Conservation (phyloP, 352 stramenopile genomes). For the Pythium biforme region DNA sequence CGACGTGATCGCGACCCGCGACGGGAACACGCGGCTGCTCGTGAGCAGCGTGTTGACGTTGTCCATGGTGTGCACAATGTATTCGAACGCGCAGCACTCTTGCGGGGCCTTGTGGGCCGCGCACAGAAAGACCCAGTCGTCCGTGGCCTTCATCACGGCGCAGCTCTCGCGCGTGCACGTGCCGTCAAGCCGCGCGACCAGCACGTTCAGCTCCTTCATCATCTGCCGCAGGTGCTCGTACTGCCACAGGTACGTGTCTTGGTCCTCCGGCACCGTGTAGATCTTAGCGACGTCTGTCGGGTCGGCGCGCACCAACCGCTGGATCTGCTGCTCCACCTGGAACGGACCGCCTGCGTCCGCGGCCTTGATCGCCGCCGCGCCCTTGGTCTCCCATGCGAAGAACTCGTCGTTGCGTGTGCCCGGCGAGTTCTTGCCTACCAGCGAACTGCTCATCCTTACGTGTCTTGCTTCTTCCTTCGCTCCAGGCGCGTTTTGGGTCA, state of each 20-base stretch:
- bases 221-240: slow-evolving; percentile 83
- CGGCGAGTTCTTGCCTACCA: slow-evolving; percentile 71
- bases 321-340: slow-evolving; percentile 78
- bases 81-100: slow-evolving; percentile 85
- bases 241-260: slow-evolving; percentile 85
- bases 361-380: slow-evolving; percentile 2
- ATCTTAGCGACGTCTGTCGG: slow-evolving; percentile 57
- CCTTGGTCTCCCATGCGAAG: slow-evolving; percentile 60
- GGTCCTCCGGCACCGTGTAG: slow-evolving; percentile 74
- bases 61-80: slow-evolving; percentile 86
- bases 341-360: slow-evolving; percentile 53
- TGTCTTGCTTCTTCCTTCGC: neutral
- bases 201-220: slow-evolving; percentile 82
- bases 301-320: slow-evolving; percentile 62
- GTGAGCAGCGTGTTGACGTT: slow-evolving; percentile 85
- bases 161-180: slow-evolving; percentile 70
- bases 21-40: slow-evolving; percentile 78
- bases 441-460: slow-evolving; percentile 6
- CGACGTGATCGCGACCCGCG: slow-evolving; percentile 68
- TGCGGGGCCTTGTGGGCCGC: slow-evolving; percentile 79
- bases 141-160: slow-evolving; percentile 80
- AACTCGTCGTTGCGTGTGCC: slow-evolving; percentile 80
- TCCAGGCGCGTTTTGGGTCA: too few relatives aligned
- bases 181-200: slow-evolving; percentile 64
- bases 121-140: slow-evolving; percentile 86